Base-by-base conservation (phyloP, 2,329 filamentous ascomycete genomes). In the Cladosporium sp. region DNA sequence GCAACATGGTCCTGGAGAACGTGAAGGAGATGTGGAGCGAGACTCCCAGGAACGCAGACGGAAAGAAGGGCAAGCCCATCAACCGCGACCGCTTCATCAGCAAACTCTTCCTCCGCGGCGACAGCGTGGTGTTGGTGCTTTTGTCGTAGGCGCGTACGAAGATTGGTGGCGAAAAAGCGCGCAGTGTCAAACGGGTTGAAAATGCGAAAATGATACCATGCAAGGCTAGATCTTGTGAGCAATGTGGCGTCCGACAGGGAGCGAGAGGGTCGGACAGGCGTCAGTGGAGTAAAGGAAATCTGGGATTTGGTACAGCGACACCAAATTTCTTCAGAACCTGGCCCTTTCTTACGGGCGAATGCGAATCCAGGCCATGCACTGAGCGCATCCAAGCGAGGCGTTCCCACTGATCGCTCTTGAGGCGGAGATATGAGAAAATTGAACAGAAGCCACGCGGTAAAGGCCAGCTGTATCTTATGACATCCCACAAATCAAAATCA, bases 1-100 rank as follows among this genome's bases (percentile, higher is more conserved):
- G 92, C 84, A 99, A 99, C 79, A 97, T 99, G 94, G 90, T 96
- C 3, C 81, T 97, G 50, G 92, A 96, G 81, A 96, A 96, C 67
- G 92, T 95, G 43, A 95, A 95, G 82, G 94, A 99, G 80, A 97
- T 99, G 93, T 99, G 94, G 94, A 97, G 92, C 9, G 94, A 99
- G 79, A 94, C 89, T 58, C 92, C 93, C 51, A 81, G 86, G 61
- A 82, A 90, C 70, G 86, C 89, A 20, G 88, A 87, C 65, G 93
- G 93, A 65, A 94, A 93, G 81, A 92, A 92, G 78, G 92, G 92
- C 58, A 82, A 88, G 69, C 87, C 89, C 45, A 90, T 97, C 63
- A 99, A 99, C 80, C 97, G 97, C 85, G 94, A 99, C 76, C 83
- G 94, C 42, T 97, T 97, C 76, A 94, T 97, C 71, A 96, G 90